phyloP scores from a whole-genome alignment of 2,329 filamentous ascomycete genomes.

The Trichoderma sp. region DNA sequence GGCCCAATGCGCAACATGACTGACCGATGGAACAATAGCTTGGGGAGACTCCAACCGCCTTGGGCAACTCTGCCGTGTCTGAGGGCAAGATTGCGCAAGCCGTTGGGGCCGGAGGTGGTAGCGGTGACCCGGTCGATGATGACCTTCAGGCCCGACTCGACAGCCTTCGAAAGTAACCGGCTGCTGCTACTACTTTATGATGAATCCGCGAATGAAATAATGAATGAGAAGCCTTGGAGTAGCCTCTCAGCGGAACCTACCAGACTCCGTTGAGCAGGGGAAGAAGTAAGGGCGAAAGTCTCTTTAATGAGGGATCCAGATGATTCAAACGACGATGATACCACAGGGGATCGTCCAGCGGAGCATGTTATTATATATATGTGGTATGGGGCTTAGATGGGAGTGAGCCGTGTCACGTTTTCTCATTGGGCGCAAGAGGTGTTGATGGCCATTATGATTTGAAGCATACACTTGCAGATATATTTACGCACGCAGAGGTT shows the following conservation, averaged over 20 bases:
- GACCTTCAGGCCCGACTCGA: slow-evolving; percentile 92
- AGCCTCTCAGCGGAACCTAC: not conserved
- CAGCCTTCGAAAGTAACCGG: slow-evolving; percentile 64
- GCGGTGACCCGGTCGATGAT: slow-evolving; percentile 70
- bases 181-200: not conserved
- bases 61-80: slow-evolving; percentile 70
- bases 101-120: slow-evolving; percentile 60
- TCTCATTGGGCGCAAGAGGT: slow-evolving; percentile 9
- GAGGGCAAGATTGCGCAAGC: slow-evolving; percentile 84
- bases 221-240: not conserved
- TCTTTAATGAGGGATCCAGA: not conserved
- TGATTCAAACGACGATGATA: not conserved
- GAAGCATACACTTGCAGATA: slow-evolving; percentile 11
- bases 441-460: slow-evolving; percentile 14
- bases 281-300: not conserved
- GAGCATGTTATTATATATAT: not conserved
- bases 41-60: slow-evolving; percentile 82
- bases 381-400: not conserved
- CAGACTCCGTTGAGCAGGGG: not conserved
- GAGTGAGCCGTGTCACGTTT: not conserved
- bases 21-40: slow-evolving; percentile 54
- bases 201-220: not conserved
- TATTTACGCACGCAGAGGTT: not conserved
- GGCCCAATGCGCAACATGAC: not conserved
- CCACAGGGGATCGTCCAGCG: not conserved